Percentiles rank a stretch among this genome's conserved stretches.
phyloP scores from a whole-genome alignment of 2,329 filamentous ascomycete genomes.

The Alternaria incomplexa region DNA sequence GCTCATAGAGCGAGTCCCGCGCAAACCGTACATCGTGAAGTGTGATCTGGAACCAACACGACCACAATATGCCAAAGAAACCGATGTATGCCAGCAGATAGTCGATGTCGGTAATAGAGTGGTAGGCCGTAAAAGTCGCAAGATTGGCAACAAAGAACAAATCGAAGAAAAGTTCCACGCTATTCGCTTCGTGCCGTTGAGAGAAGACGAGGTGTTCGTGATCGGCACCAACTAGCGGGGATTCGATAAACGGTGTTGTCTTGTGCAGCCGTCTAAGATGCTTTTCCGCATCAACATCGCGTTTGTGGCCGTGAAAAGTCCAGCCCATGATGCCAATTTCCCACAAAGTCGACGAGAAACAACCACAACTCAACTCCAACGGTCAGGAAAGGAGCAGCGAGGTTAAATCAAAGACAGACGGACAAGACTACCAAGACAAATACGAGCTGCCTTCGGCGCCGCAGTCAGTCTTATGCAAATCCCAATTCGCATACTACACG shows the following conservation, averaged over 20 bases:
- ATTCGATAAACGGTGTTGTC: constrained; percentile 43
- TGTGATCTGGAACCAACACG: constrained; percentile 48
- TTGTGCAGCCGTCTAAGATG: constrained; percentile 45
- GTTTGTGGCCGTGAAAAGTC: constrained; percentile 39
- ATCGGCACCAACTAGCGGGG: constrained; percentile 45
- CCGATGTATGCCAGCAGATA: constrained; percentile 47
- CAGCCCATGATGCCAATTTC: constrained; percentile 34
- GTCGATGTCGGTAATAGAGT: constrained; percentile 43
- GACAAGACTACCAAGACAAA: not conserved
- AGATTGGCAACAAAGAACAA: constrained; percentile 45
- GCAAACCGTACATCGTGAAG: constrained; percentile 51
- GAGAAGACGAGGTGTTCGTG: constrained; percentile 45
- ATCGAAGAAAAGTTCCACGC: constrained; percentile 47
- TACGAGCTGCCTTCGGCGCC: not conserved
- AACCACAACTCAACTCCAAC: not conserved
- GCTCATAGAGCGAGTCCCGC: constrained; percentile 47
- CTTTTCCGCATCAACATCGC: constrained; percentile 41
- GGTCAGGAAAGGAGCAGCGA: not conserved
- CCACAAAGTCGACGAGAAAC: not conserved
- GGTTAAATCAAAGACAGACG: not conserved
- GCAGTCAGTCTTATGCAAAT: constrained; percentile 11
- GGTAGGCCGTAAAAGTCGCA: constrained; percentile 49
- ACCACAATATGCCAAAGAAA: constrained; percentile 49
- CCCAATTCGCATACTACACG: constrained; percentile 2
- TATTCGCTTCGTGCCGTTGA: constrained; percentile 49